These are phyloP conservation scores for Cystofilobasidium macerans DNA, from an alignment of 768 basidiomycete genomes.

Conservation along the genomic window DNA sequence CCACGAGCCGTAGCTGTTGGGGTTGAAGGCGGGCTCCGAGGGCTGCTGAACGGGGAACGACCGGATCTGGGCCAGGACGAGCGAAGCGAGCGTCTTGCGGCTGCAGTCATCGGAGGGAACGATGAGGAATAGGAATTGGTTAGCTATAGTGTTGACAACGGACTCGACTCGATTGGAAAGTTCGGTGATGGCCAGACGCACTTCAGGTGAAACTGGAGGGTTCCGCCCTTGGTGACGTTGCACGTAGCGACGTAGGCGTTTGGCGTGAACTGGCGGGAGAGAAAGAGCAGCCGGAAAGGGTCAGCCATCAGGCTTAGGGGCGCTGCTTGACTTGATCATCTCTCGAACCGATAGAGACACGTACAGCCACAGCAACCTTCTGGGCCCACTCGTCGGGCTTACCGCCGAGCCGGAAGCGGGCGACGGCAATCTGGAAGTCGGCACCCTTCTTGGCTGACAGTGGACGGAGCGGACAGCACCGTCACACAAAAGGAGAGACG, in stretches of 20 bases:
- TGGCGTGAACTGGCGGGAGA: conserved; percentile 57
- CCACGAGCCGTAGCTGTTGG: conserved; percentile 56
- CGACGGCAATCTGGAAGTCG: conserved; percentile 82
- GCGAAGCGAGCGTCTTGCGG: conserved; percentile 42
- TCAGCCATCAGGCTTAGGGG: no score
- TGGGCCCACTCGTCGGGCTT: conserved; percentile 68
- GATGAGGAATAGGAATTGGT: neutral
- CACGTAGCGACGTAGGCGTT: conserved; percentile 55
- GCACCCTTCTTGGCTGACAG: conserved; percentile 64
- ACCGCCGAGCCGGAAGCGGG: conserved; percentile 76
- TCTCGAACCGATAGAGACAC: conserved; percentile 30
- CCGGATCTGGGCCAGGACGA: conserved; percentile 37
- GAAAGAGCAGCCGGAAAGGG: neutral
- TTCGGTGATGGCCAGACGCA: conserved; percentile 24
- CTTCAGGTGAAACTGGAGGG: conserved; percentile 62
- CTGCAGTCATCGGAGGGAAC: no score
- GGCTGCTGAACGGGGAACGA: conserved; percentile 25
- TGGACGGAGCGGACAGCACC: neutral
- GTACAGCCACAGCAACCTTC: conserved; percentile 61
- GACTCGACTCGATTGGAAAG: no score
- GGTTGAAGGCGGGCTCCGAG: conserved; percentile 20
- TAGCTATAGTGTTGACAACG: no score
- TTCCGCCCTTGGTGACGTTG: conserved; percentile 40
- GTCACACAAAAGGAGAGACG: no score
- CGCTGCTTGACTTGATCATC: no score